Evolutionary conservation across 805 yeast genomes (phyloP).

Genomic region (Saturnispora saitoi): DNA sequence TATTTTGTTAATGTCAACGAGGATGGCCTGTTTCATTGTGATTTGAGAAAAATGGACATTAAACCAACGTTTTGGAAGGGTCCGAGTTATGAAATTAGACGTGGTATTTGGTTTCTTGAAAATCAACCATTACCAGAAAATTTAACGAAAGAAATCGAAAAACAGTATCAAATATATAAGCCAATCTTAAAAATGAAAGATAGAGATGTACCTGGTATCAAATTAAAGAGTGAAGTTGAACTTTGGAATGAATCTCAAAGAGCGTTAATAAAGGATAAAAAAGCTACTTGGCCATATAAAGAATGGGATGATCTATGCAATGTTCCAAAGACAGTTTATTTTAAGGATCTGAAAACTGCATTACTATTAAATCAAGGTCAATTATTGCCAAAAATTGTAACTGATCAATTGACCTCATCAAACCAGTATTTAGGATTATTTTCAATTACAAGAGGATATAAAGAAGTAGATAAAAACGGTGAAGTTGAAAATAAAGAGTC

Average conservation of each 20-base stretch:
- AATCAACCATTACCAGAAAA: constrained; percentile 43
- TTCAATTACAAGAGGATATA: constrained; percentile 43
- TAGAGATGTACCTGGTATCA: constrained; percentile 8
- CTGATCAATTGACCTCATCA: constrained; percentile 22
- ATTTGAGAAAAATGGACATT: constrained; percentile 44
- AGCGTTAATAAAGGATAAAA: not conserved
- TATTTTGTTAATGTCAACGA: constrained; percentile 57
- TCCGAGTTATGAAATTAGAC: constrained; percentile 68
- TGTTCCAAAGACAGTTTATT: constrained; percentile 23
- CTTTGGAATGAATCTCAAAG: constrained; percentile 26
- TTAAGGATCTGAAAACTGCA: constrained; percentile 19
- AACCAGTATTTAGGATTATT: constrained; percentile 37
- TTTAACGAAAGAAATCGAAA: constrained; percentile 49
- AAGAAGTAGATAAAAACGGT: constrained; percentile 9
- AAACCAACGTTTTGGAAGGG: constrained; percentile 84
- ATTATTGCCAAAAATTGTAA: constrained; percentile 21
- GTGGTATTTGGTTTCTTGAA: constrained; percentile 78
- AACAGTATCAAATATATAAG: constrained; percentile 34
- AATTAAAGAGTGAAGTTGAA: constrained; percentile 19
- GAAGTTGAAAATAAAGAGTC: constrained; percentile 3
- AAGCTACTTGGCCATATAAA: constrained; percentile 24
- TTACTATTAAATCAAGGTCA: constrained; percentile 23
- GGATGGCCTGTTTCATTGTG: constrained; percentile 70
- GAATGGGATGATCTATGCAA: constrained; percentile 19
- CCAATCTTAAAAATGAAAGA: constrained; percentile 10